Percentiles rank a stretch among this genome's conserved stretches.
phyloP scores from a whole-genome alignment of 2,329 filamentous ascomycete genomes.

The Trichophyton verrucosum region DNA sequence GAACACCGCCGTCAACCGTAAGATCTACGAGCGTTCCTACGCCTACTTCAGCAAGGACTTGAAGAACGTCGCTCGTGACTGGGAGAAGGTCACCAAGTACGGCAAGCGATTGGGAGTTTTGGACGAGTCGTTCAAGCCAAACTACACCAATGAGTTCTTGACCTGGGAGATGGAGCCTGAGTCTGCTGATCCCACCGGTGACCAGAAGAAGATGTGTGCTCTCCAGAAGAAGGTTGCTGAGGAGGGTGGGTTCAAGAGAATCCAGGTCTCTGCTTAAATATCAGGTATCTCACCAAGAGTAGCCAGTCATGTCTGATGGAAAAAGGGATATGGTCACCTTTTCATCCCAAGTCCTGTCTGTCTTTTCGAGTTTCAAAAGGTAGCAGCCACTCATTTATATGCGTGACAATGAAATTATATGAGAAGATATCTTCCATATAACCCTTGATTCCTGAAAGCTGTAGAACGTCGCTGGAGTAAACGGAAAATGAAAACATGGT shows the following conservation, averaged over 20 bases:
- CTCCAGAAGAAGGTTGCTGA: constrained; percentile 55
- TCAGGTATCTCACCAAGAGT: neutral
- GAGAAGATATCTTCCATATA: neutral
- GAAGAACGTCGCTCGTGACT: constrained; percentile 63
- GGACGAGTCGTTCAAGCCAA: constrained; percentile 50
- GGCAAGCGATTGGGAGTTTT: constrained; percentile 61
- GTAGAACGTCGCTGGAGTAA: too few relatives aligned
- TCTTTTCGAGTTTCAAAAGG: neutral
- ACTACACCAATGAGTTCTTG: constrained; percentile 63
- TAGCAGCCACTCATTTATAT: constrained; percentile 1
- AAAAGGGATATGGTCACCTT: neutral
- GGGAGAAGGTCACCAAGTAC: constrained; percentile 65
- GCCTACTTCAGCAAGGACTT: constrained; percentile 64
- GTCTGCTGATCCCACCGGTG: constrained; percentile 53
- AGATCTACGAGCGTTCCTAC: constrained; percentile 68
- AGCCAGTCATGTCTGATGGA: neutral
- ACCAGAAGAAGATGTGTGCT: constrained; percentile 61
- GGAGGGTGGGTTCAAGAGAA: constrained; percentile 46
- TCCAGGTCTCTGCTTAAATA: constrained; percentile 17
- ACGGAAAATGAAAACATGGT: neutral
- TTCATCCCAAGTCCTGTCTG: neutral
- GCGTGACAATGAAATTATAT: neutral
- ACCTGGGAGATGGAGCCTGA: constrained; percentile 54
- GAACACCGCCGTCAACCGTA: constrained; percentile 55
- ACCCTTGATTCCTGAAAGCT: too few relatives aligned